These are phyloP conservation scores for Ilyonectria destructans DNA, from an alignment of 2,329 filamentous ascomycete species.

Conservation along the genomic window DNA sequence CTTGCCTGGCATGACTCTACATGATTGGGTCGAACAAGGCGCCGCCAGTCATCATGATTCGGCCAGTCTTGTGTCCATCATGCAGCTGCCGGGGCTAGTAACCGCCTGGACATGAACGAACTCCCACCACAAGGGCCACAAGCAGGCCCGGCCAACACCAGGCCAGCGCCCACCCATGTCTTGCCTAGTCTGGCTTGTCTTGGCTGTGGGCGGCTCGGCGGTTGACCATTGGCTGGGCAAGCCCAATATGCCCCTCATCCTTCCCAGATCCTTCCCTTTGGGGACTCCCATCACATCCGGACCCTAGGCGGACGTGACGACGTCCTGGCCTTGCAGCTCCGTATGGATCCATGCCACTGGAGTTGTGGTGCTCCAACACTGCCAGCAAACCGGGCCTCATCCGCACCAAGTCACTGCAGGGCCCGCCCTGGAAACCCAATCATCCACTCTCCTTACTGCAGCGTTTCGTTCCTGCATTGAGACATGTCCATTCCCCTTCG, in stretches of 20 bases:
- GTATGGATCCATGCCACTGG: slow-evolving; percentile 45
- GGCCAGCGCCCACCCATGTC: slow-evolving; percentile 45
- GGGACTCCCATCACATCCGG: slow-evolving; percentile 44
- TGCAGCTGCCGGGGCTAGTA: slow-evolving; percentile 47
- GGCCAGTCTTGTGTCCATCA: slow-evolving; percentile 36
- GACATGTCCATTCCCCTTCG: slow-evolving; percentile 56
- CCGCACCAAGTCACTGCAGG: slow-evolving; percentile 44
- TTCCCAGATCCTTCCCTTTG: slow-evolving; percentile 36
- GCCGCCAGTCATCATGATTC: slow-evolving; percentile 37
- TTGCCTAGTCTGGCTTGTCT: slow-evolving; percentile 44
- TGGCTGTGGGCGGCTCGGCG: slow-evolving; percentile 34
- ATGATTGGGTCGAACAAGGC: slow-evolving; percentile 38
- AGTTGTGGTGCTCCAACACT: slow-evolving; percentile 42
- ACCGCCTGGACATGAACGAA: slow-evolving; percentile 41
- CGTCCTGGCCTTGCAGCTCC: slow-evolving; percentile 44
- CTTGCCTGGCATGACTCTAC: slow-evolving; percentile 19
- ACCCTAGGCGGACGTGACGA: slow-evolving; percentile 45
- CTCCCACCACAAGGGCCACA: slow-evolving; percentile 35
- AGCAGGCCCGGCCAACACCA: slow-evolving; percentile 28
- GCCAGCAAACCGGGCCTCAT: slow-evolving; percentile 42
- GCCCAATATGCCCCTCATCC: slow-evolving; percentile 36
- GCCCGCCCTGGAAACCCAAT: slow-evolving; percentile 41
- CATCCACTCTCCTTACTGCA: slow-evolving; percentile 42
- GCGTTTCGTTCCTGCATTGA: slow-evolving; percentile 57
- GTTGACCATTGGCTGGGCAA: slow-evolving; percentile 41